Evolutionary conservation across 2,329 filamentous ascomycete species (phyloP), one percentile per base, ranked within the genome.

Genomic region (Penicillium sp.): DNA sequence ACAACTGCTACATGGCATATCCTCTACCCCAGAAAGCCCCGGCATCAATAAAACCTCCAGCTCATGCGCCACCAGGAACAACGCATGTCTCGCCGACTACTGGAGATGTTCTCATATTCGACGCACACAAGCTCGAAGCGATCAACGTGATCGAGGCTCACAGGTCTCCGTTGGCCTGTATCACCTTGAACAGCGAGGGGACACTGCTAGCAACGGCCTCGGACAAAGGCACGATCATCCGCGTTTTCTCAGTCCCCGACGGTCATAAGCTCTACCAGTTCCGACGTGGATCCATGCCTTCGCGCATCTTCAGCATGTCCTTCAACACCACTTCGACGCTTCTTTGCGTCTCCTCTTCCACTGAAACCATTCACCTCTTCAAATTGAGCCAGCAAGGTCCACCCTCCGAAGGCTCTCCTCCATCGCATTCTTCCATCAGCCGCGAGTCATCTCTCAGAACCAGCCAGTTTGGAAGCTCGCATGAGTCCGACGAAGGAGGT

Each of bases 241-340:
- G 94, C 15, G 91, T 99, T 47, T 99, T 99, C 73, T 90, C 90
- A 1, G 85, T 99, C 1, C 94, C 94, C 2, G 85, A 86, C 58
- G 94, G 90, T 10, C 87, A 93, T 66, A 99, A 97, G 72, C 81
- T 99, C 16, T 97, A 92, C 71, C 93, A 99, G 70, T 99, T 99
- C 75, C 85, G 94, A 54, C 85, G 94, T 59, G 94, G 94, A 41
- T 96, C 93, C 2, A 96, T 96, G 73, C 94, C 94, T 0, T 92
- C 92, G 1, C 88, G 90, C 38, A 99, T 99, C 63, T 96, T 92
- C 76, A 95, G 91, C 82, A 96, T 99, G 91, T 95, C 92, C 1
- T 99, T 99, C 76, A 99, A 99, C 72, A 86, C 91, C 45, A 91
- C 89, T 53, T 95, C 92, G 2, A 96, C 92, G 1, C 79, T 99